Evolutionary conservation across 345 rosid species (phyloP).

Genomic region (Camelina hispida): DNA sequence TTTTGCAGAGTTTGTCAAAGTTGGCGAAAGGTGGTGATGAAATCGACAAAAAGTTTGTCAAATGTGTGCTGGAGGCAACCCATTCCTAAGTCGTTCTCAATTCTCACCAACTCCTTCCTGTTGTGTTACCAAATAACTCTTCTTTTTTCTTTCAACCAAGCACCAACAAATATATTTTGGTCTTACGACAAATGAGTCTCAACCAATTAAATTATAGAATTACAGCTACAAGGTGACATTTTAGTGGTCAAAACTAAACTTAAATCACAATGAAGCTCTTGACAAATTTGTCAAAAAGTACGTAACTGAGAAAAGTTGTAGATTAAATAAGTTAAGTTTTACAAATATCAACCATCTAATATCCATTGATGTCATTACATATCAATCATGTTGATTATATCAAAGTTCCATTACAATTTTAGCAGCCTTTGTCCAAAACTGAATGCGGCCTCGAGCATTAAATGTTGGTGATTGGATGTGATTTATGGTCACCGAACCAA

Average conservation of each 20-base stretch:
- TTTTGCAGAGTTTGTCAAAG: constrained; percentile 44
- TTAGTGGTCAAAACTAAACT: constrained; percentile 22
- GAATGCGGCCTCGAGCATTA: constrained; percentile 1
- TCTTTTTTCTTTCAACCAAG: constrained; percentile 34
- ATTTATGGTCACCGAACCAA: constrained; percentile 15
- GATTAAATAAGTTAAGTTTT: background rate
- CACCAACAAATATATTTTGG: constrained; percentile 25
- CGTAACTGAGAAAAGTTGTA: background rate
- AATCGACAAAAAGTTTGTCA: constrained; percentile 31
- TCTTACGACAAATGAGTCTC: constrained; percentile 25
- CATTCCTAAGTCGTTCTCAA: constrained; percentile 32
- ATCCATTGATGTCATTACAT: background rate
- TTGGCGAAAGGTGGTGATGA: constrained; percentile 48
- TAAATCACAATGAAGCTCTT: constrained; percentile 9
- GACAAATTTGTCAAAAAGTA: background rate
- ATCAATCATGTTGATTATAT: background rate
- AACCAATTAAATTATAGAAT: constrained; percentile 13
- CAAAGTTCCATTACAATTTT: background rate
- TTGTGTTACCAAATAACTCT: constrained; percentile 34
- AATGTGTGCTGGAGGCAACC: constrained; percentile 46
- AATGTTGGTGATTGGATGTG: constrained; percentile 22
- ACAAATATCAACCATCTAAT: background rate
- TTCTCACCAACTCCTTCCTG: constrained; percentile 38
- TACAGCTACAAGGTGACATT: constrained; percentile 28
- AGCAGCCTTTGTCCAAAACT: background rate